These are phyloP conservation scores for Phoma sp. DNA, from an alignment of 2,329 filamentous ascomycete genomes.

Conservation along the genomic window DNA sequence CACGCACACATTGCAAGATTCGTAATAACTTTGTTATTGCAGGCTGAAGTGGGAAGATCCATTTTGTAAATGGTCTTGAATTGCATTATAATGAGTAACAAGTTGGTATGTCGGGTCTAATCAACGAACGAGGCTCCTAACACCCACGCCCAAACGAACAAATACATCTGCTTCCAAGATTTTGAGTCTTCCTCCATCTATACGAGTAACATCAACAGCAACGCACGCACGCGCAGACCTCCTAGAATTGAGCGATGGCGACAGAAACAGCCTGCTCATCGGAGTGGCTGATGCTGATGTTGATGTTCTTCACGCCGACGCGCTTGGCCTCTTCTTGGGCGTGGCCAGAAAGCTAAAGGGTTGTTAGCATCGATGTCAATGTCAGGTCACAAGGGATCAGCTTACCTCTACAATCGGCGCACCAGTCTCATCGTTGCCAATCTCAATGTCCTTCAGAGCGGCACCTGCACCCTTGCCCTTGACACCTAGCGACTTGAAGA, in stretches of 20 bases:
- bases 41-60: not conserved
- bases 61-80: not conserved
- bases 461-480: conserved; percentile 86
- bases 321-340: conserved; percentile 83
- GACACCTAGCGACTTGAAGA: conserved; percentile 96
- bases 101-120: conserved; percentile 8
- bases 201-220: not conserved
- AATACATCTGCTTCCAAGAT: not conserved
- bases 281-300: conserved; percentile 93
- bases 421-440: conserved; percentile 78
- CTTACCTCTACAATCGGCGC: conserved; percentile 86
- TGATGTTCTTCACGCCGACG: conserved; percentile 86
- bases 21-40: not conserved
- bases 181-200: conserved; percentile 1
- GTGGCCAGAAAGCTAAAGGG: conserved; percentile 77
- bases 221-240: not conserved
- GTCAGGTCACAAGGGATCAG: conserved; percentile 19
- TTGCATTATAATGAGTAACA: conserved; percentile 17
- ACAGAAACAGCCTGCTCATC: conserved; percentile 94
- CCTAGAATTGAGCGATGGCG: conserved; percentile 80
- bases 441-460: conserved; percentile 92
- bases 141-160: conserved; percentile 7
- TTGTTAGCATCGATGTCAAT: conserved; percentile 19
- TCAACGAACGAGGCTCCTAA: conserved; percentile 7
- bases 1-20: not conserved